Percentiles rank a stretch among this genome's conserved stretches.
These are phyloP conservation scores for Chaetomiaceae sp. DNA, from an alignment of 2,329 filamentous ascomycete genomes.

Conservation along the genomic window DNA sequence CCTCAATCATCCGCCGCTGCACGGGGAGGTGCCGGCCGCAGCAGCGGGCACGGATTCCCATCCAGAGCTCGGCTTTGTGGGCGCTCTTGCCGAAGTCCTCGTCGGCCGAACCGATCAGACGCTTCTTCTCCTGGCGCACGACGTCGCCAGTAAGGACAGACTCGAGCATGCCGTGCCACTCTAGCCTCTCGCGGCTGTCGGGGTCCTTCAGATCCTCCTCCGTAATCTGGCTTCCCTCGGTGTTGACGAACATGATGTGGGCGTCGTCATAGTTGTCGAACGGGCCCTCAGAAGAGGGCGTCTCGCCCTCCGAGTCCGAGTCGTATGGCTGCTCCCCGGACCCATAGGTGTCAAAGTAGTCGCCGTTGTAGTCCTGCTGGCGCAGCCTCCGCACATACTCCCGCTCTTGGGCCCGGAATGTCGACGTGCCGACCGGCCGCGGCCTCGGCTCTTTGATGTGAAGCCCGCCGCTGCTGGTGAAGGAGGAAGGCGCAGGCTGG, in stretches of 20 bases:
- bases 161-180: constrained; percentile 98
- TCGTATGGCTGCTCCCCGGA: constrained; percentile 56
- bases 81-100: constrained; percentile 54
- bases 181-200: constrained; percentile 79
- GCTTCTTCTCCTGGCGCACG: constrained; percentile 95
- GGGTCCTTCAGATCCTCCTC: constrained; percentile 86
- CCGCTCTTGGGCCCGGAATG: constrained; percentile 73
- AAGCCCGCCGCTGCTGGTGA: constrained; percentile 34
- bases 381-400: constrained; percentile 90
- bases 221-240: constrained; percentile 81
- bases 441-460: constrained; percentile 47
- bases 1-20: constrained; percentile 82
- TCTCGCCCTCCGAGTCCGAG: constrained; percentile 86
- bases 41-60: constrained; percentile 75
- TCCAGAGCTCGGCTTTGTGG: constrained; percentile 76
- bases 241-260: constrained; percentile 85
- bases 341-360: constrained; percentile 70
- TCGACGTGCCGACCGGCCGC: constrained; percentile 42
- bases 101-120: constrained; percentile 72
- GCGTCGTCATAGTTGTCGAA: constrained; percentile 89
- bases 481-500: constrained; percentile 33
- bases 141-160: constrained; percentile 95
- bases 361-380: constrained; percentile 56
- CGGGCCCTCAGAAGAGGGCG: constrained; percentile 74
- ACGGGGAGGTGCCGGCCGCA: constrained; percentile 79